Conservation (phyloP, 345 rosid genomes). For the Salix purpurea region DNA sequence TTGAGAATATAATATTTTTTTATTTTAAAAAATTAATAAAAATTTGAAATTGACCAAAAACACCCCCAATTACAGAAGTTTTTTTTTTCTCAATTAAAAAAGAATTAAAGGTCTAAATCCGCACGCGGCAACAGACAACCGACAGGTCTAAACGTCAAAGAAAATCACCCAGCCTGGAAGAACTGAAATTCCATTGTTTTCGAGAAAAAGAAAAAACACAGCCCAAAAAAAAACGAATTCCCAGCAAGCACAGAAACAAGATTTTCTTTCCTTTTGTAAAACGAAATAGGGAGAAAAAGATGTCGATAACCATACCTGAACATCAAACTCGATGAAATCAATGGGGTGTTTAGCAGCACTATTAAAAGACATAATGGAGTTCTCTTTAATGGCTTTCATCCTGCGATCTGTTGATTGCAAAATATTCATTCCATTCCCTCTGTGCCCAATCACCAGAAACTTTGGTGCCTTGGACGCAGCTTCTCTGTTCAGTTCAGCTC, state of each 20-base stretch:
- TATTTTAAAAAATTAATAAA: no score
- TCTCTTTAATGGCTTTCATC: constrained; percentile 66
- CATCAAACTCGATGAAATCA: constrained; percentile 94
- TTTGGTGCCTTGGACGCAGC: constrained; percentile 43
- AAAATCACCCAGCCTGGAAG: neutral
- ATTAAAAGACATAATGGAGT: constrained; percentile 73
- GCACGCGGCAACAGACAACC: neutral
- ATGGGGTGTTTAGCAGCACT: constrained; percentile 64
- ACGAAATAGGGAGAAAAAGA: neutral
- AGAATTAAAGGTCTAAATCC: neutral
- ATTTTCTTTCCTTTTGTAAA: neutral
- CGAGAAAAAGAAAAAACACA: neutral
- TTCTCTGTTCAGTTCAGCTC: constrained; percentile 27
- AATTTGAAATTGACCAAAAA: no score
- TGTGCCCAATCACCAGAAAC: constrained; percentile 76
- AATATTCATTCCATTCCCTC: constrained; percentile 90
- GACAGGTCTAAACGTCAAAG: neutral
- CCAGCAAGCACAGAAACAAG: neutral
- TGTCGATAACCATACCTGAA: constrained; percentile 53
- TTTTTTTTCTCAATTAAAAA: no score
- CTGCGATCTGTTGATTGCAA: constrained; percentile 59
- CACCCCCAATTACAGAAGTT: no score
- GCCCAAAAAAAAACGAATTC: neutral
- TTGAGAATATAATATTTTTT: no score
- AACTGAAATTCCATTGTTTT: neutral